phyloP scores from a whole-genome alignment of 192 early-diverging fungal genomes.

The Coemansia umbellata region DNA sequence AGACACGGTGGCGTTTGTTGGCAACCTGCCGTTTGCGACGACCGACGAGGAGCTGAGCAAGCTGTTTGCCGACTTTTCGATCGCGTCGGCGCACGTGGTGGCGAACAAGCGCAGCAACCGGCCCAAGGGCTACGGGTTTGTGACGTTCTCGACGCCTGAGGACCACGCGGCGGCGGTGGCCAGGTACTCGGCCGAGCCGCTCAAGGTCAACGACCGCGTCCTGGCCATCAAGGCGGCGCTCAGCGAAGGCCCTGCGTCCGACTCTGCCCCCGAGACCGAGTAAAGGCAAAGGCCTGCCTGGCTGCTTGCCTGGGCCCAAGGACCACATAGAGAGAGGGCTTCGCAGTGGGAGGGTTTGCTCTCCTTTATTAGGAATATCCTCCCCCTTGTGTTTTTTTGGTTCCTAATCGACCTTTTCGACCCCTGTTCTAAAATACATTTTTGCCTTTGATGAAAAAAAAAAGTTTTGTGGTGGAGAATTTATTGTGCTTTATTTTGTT shows the following conservation, averaged over 20 bases:
- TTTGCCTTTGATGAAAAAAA: too few relatives aligned
- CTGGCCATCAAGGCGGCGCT: constrained; percentile 44
- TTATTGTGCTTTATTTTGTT: too few relatives aligned
- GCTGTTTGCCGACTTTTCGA: constrained; percentile 70
- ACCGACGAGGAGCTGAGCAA: constrained; percentile 65
- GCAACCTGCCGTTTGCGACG: constrained; percentile 73
- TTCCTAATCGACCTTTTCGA: too few relatives aligned
- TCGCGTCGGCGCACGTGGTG: constrained; percentile 74
- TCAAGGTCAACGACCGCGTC: constrained; percentile 22
- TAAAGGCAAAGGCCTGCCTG: too few relatives aligned
- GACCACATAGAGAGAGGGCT: too few relatives aligned
- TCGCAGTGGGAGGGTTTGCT: too few relatives aligned
- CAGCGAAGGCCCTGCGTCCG: constrained; percentile 32
- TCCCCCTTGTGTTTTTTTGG: too few relatives aligned
- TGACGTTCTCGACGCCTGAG: constrained; percentile 69
- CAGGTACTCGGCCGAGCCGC: constrained; percentile 17
- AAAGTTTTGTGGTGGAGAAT: too few relatives aligned
- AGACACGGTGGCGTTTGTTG: constrained; percentile 68
- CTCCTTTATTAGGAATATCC: too few relatives aligned
- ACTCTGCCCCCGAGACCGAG: constrained; percentile 1
- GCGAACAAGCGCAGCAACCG: constrained; percentile 58
- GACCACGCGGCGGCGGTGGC: constrained; percentile 60
- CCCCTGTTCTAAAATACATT: too few relatives aligned
- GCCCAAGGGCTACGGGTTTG: constrained; percentile 94
- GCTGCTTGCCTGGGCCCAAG: too few relatives aligned